Base-by-base conservation (phyloP, 768 basidiomycete species). In the Macrolepiota fuliginosa region DNA sequence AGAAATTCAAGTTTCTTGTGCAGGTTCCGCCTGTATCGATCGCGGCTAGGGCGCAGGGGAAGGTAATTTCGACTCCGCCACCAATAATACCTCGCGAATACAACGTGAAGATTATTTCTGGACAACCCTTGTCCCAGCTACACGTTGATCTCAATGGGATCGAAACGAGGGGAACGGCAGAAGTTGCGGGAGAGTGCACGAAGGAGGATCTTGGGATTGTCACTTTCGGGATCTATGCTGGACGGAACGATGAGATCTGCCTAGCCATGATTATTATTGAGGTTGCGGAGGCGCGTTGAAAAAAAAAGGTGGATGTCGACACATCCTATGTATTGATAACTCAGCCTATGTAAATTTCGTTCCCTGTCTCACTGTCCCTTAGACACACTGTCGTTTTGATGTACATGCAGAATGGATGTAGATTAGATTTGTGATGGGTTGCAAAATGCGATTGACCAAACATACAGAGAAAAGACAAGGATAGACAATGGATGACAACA, bases 1-100 rank as follows among this genome's bases (percentile, higher is more conserved):
- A 88, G 65, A 77, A 72, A 63, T 88, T 89, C 77, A 80, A 77
- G 65, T 87, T 86, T 71, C 76, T 79, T 59, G 78, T 88, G 50
- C 76, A 79, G 25, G 70, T 87, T 49, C 73, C 70, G 36, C 59
- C 70, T 32, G 65, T 65, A 39, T 71, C 65, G 25, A 62, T 61
- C 6, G 60, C 66, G 40, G 52, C 42, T 22, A 58, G 52, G 32
- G 40, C 57, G 15, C 54, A 63, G 60, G 63, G 57, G 27, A 35
- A 19, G n/a, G 47, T 15, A 17, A 45, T 47, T 40, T 46, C 55
- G 49, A 45, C 55, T 25, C 36, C 27, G 15, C 50, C 55, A 15
- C 42, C 46, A n/a, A 39, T 46, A 22, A 29, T 61, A 53, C 60
- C 53, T 55, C 60, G 54, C 32, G 60, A 61, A 61, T 76, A 83